Conservation (phyloP, 2,329 filamentous ascomycete genomes). For the Akanthomyces uredinophilus region DNA sequence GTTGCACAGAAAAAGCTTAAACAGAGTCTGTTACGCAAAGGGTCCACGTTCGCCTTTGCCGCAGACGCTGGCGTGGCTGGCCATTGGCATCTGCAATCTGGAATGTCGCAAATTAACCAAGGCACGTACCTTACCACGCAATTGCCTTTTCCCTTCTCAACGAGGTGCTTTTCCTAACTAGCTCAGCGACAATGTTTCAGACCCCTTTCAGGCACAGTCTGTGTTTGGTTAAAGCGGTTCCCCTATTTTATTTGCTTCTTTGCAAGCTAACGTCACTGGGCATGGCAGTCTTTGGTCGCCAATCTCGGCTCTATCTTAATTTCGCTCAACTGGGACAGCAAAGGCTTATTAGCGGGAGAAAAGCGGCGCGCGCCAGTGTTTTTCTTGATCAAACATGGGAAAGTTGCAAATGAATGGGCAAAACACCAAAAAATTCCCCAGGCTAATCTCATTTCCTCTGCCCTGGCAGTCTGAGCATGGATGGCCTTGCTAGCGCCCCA, state of each 20-base stretch:
- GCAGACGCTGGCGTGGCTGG: background rate
- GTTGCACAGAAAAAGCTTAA: background rate
- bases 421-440: background rate
- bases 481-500: background rate
- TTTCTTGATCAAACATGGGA: background rate
- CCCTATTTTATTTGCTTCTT: background rate
- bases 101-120: background rate
- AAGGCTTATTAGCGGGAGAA: background rate
- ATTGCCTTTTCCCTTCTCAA: background rate
- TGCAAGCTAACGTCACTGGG: background rate
- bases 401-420: too few species aligned
- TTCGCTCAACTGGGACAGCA: background rate
- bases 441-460: slow-evolving; percentile 2
- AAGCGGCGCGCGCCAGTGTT: background rate
- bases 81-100: background rate
- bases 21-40: background rate
- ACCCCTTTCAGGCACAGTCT: background rate
- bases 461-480: slow-evolving; percentile 3
- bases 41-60: background rate
- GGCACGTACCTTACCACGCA: background rate
- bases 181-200: background rate
- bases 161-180: background rate
- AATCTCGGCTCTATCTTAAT: background rate
- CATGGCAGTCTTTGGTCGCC: background rate
- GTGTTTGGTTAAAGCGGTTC: background rate